These are phyloP conservation scores for Teunomyces atbi DNA, from an alignment of 805 yeast species.

Conservation along the genomic window DNA sequence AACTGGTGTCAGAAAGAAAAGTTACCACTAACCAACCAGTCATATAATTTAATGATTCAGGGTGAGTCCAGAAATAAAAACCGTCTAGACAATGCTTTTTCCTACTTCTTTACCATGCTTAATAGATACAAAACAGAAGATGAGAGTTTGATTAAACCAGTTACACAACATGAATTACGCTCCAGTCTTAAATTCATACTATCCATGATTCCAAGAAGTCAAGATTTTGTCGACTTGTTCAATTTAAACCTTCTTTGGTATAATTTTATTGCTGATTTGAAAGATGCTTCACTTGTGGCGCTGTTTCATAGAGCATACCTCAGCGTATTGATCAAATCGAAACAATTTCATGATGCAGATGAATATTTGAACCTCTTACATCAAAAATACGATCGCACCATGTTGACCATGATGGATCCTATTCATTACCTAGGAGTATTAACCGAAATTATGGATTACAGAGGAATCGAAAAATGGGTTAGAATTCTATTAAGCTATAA, in stretches of 20 bases:
- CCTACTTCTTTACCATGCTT: slow-evolving; percentile 7
- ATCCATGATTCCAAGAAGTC: slow-evolving; percentile 10
- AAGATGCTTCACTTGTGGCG: slow-evolving; percentile 10
- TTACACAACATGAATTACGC: background rate
- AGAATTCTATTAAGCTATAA: background rate
- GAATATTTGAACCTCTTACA: slow-evolving; percentile 14
- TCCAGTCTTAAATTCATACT: slow-evolving; percentile 4
- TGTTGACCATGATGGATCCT: background rate
- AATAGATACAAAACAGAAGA: slow-evolving; percentile 9
- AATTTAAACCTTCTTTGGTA: slow-evolving; percentile 23
- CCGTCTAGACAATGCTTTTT: slow-evolving; percentile 8
- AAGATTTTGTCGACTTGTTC: slow-evolving; percentile 19
- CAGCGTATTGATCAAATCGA: slow-evolving; percentile 20
- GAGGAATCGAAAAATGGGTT: slow-evolving; percentile 16
- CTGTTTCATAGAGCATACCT: slow-evolving; percentile 23
- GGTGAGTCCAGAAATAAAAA: background rate
- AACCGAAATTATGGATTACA: slow-evolving; percentile 20
- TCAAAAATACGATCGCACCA: background rate
- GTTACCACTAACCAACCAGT: background rate
- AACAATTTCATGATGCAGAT: slow-evolving; percentile 23
- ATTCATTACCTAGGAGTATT: background rate
- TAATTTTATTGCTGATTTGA: slow-evolving; percentile 10
- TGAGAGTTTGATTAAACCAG: slow-evolving; percentile 8
- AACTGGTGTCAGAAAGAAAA: background rate
- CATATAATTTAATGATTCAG: slow-evolving; percentile 4